phyloP scores from a whole-genome alignment of 768 basidiomycete genomes.

The Mycena galopus region DNA sequence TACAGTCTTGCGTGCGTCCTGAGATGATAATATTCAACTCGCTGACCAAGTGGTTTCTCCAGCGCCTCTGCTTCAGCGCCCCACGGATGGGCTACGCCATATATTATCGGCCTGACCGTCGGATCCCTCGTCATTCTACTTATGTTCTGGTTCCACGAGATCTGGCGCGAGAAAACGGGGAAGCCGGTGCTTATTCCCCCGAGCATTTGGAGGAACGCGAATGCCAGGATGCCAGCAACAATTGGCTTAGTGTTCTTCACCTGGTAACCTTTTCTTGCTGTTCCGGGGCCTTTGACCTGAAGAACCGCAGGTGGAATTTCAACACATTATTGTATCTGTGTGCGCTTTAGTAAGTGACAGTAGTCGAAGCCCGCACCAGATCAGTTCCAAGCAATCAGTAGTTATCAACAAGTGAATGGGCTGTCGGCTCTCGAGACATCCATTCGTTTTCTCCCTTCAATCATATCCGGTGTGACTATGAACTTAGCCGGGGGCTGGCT shows the following conservation, averaged over 20 bases:
- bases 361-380: too few relatives aligned
- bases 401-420: conserved; percentile 28
- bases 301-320: conserved; percentile 41
- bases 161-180: conserved; percentile 3
- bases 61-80: conserved; percentile 43
- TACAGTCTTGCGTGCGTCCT: conserved; percentile 44
- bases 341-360: conserved; percentile 39
- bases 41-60: background rate
- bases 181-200: conserved; percentile 43
- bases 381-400: background rate
- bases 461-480: background rate
- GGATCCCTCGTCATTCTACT: background rate
- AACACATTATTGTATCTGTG: conserved; percentile 45
- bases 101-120: conserved; percentile 36
- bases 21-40: background rate
- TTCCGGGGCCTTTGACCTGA: background rate
- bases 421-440: conserved; percentile 1
- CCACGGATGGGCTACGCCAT: conserved; percentile 46
- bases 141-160: conserved; percentile 12
- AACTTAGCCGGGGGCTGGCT: conserved; percentile 1
- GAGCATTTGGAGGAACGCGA: conserved; percentile 45
- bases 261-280: background rate
- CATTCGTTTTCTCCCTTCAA: conserved; percentile 3
- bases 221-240: conserved; percentile 42
- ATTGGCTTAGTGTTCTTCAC: conserved; percentile 38